phyloP scores from a whole-genome alignment of 257 asterid species.

The Gynochthodes officinalis region DNA sequence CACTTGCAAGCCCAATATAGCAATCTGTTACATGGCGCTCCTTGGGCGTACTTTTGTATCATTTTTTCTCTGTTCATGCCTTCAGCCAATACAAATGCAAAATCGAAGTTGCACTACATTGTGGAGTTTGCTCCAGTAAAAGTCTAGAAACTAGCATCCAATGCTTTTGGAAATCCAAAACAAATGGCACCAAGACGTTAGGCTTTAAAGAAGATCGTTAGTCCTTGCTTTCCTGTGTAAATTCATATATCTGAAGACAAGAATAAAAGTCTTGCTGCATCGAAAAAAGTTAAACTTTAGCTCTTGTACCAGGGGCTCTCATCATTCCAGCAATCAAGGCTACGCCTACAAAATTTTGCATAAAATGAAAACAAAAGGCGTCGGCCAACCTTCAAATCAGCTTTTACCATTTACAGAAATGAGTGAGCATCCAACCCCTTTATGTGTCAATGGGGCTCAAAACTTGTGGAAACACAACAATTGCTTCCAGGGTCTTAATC shows the following conservation, averaged over 20 bases:
- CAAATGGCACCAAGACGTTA: background rate
- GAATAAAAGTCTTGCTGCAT: background rate
- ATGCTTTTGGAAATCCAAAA: background rate
- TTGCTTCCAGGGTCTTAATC: background rate
- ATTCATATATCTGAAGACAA: background rate
- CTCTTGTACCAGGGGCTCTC: background rate
- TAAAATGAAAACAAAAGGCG: background rate
- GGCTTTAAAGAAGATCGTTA: background rate
- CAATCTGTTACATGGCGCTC: background rate
- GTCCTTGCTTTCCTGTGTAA: background rate
- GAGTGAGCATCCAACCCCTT: background rate
- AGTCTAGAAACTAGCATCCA: background rate
- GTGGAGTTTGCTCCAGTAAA: too few species aligned
- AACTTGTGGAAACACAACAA: background rate
- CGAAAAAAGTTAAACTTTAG: too few species aligned
- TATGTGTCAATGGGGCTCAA: background rate
- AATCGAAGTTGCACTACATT: too few species aligned
- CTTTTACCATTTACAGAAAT: background rate
- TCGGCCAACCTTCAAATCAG: background rate
- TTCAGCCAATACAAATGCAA: background rate
- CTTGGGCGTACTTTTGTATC: background rate
- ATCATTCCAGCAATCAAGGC: background rate
- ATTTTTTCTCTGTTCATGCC: background rate
- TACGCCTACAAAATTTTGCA: background rate
- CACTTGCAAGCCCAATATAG: background rate